Conservation (phyloP, 2,329 filamentous ascomycete species). For the Epichloe uncinata region DNA sequence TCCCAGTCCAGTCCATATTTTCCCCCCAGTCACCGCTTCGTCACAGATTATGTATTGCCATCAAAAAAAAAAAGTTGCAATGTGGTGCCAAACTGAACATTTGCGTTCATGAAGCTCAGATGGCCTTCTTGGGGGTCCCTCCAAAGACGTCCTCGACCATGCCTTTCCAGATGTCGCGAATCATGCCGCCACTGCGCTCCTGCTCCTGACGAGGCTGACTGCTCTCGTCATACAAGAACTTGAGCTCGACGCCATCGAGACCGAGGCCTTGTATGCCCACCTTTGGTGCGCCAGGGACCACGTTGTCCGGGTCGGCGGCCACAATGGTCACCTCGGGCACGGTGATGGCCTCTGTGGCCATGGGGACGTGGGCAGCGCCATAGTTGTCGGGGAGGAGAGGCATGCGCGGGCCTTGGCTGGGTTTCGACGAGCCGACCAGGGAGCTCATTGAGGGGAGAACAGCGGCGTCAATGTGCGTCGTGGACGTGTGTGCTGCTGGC, state of each 20-base stretch:
- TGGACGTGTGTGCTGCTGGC: conserved; percentile 25
- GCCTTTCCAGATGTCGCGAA: conserved; percentile 42
- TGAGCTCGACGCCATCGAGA: conserved; percentile 42
- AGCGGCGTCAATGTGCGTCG: conserved; percentile 35
- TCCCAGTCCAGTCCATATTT: too few relatives aligned
- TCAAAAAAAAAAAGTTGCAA: conserved; percentile 4
- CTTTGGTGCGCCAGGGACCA: conserved; percentile 36
- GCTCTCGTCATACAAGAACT: conserved; percentile 31
- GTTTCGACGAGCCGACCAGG: conserved; percentile 16
- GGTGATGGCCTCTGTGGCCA: conserved; percentile 28
- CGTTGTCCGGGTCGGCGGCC: conserved; percentile 40
- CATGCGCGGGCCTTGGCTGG: conserved; percentile 34
- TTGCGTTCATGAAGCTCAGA: conserved; percentile 1
- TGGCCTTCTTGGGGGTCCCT: conserved; percentile 9
- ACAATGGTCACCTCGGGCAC: conserved; percentile 39
- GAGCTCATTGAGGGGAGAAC: conserved; percentile 35
- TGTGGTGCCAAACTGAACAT: background rate
- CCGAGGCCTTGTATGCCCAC: conserved; percentile 46
- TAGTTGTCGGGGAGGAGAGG: conserved; percentile 49
- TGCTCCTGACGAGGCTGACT: conserved; percentile 15
- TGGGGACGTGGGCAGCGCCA: conserved; percentile 27
- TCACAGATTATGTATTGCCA: background rate
- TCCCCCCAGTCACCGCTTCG: background rate
- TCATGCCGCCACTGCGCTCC: conserved; percentile 30
- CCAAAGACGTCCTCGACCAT: conserved; percentile 36